Evolutionary conservation across 768 basidiomycete genomes (phyloP).

Genomic region (Rhodotorula taiwanensis): DNA sequence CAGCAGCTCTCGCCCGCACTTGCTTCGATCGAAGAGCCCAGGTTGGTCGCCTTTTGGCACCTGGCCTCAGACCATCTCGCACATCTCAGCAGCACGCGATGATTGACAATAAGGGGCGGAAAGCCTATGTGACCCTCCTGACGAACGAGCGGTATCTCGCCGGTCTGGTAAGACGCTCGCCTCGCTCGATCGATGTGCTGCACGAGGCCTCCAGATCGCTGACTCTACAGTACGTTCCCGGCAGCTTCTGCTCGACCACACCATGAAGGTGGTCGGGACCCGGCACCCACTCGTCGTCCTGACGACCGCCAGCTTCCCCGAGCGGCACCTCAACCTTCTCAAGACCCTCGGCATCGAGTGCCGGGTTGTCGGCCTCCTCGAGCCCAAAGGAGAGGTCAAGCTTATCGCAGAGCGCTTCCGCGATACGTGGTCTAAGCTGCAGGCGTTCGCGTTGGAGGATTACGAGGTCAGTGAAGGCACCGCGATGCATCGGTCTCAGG

Average conservation of each 20-base stretch:
- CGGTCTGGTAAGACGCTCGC: conserved; percentile 44
- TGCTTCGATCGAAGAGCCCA: too few species aligned
- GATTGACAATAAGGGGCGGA: neutral
- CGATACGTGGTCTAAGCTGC: conserved; percentile 54
- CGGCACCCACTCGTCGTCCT: conserved; percentile 71
- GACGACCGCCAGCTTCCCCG: conserved; percentile 57
- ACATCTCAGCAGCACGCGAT: too few species aligned
- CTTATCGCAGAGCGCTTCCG: conserved; percentile 48
- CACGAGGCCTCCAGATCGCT: neutral
- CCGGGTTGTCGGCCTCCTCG: conserved; percentile 18
- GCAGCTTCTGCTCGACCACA: conserved; percentile 57
- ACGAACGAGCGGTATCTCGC: conserved; percentile 60
- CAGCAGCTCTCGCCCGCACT: too few species aligned
- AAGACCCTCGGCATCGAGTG: conserved; percentile 49
- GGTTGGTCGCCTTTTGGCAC: too few species aligned
- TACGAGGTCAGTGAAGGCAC: conserved; percentile 43
- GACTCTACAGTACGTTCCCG: neutral
- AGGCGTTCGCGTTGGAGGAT: conserved; percentile 45
- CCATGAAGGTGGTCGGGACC: conserved; percentile 54
- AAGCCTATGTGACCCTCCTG: conserved; percentile 63
- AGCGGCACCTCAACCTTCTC: conserved; percentile 54
- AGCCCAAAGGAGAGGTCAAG: conserved; percentile 32
- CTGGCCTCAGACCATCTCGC: too few species aligned
- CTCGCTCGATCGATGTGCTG: neutral
- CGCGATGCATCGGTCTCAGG: too few species aligned